Conservation (phyloP, 306 rosid species). For the Castanopsis chinensis region DNA sequence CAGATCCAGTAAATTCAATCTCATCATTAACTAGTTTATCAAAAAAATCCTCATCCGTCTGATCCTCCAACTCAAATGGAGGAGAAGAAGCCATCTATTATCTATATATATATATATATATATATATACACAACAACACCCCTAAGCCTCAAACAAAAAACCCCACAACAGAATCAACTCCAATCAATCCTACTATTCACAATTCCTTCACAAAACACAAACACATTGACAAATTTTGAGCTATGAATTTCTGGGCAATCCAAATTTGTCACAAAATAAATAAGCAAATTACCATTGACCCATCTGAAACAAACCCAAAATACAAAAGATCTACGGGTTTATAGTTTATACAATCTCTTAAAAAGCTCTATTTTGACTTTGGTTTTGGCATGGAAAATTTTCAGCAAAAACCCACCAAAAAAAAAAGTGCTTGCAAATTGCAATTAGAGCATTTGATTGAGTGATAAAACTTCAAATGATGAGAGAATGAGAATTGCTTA, state of each 20-base stretch:
- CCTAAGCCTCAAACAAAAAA: conserved; percentile 28
- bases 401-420: not conserved
- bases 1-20: conserved; percentile 25
- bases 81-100: conserved; percentile 79
- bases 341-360: not conserved
- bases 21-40: conserved; percentile 87
- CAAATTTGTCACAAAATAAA: not conserved
- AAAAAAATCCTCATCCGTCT: conserved; percentile 83
- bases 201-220: not conserved
- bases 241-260: not conserved
- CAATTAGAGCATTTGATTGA: not conserved
- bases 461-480: not conserved
- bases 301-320: not conserved
- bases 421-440: not conserved
- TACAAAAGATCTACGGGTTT: not conserved
- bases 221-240: not conserved
- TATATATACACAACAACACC: not conserved
- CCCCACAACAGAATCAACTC: not conserved
- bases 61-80: conserved; percentile 82
- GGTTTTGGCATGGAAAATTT: not conserved
- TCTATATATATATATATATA: too few species aligned
- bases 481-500: not conserved
- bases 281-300: not conserved
- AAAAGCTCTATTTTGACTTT: not conserved
- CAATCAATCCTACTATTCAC: not conserved